Evolutionary conservation across 1,284 basidiomycete genomes (phyloP), one percentile per base, ranked within the genome.

Genomic region (Filobasidium uniguttulatum): DNA sequence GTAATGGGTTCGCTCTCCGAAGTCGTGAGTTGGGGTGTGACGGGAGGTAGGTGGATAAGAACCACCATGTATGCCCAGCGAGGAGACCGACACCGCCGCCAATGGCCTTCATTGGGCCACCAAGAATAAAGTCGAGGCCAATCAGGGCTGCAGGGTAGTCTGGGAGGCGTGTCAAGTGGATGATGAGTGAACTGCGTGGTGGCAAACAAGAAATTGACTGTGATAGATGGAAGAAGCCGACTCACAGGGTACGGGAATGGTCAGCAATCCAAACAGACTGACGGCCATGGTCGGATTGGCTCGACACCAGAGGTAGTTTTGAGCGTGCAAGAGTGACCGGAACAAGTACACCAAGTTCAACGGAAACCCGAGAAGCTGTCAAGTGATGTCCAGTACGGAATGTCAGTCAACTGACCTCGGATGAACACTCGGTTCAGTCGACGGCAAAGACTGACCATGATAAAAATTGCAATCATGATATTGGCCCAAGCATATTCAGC

Each of bases 41-140:
- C 0, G 68, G 68, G 3, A 70, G 63, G 48, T 63, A 70, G 1
- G 55, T 57, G 2, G 62, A 59, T 10, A 65, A 44, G 56, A 64
- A 70, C 68, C 68, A 70, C 68, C 66, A 70, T 19, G 60, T 15
- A 47, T 70, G 68, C 1, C 66, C 68, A 3, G 60, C 60, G 0
- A 68, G 17, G n/a, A 68, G 46, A 1, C 68, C 68, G 5, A 68
- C 48, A 5, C 65, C 5, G 6, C 63, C 62, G 0, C 55, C 57
- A 2, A 67, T 37, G 2, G 63, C 66, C 29, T 61, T 63, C 5
- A 22, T 31, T 0, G 61, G 58, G 4, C 66, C 66, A 3, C 60
- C 58, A 1, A 60, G 62, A 5, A 70, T 25, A 1, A 66, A 41
- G 36, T 70, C 68, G 7, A 70, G 55, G 1, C 61, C 45, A 19